phyloP scores from a whole-genome alignment of 2,329 filamentous ascomycete genomes.

The Chalaropsis thielavioides region DNA sequence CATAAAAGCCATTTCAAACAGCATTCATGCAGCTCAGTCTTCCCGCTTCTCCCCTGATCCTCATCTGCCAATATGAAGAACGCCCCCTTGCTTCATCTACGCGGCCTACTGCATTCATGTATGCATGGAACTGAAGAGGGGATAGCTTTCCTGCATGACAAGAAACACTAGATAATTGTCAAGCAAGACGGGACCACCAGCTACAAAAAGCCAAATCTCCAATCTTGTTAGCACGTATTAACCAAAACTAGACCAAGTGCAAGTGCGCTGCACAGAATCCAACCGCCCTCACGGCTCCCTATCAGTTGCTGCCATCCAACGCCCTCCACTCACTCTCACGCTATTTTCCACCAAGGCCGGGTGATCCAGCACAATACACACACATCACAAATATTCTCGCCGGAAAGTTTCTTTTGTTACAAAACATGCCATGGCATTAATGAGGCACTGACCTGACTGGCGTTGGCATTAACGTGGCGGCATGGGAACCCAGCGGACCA shows the following conservation, averaged over 20 bases:
- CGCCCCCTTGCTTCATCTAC: neutral
- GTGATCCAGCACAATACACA: neutral
- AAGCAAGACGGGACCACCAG: neutral
- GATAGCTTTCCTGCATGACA: neutral
- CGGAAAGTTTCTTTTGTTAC: constrained; percentile 1
- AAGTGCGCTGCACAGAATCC: too few species aligned
- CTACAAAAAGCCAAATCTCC: neutral
- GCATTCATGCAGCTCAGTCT: neutral
- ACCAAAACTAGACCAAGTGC: neutral
- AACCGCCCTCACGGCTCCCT: neutral
- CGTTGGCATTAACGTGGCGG: neutral
- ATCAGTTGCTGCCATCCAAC: neutral
- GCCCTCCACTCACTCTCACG: neutral
- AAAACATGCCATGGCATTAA: neutral
- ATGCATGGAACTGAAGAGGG: neutral
- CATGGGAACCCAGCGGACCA: neutral
- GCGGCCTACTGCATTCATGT: neutral
- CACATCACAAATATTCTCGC: neutral
- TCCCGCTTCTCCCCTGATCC: constrained; percentile 1
- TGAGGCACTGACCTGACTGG: neutral
- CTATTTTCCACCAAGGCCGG: neutral
- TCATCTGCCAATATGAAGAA: neutral
- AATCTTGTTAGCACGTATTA: neutral
- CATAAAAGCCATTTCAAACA: neutral
- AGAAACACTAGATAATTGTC: neutral